phyloP scores from a whole-genome alignment of 192 early-diverging fungal species.

The Rhizoclosmatium sp. region DNA sequence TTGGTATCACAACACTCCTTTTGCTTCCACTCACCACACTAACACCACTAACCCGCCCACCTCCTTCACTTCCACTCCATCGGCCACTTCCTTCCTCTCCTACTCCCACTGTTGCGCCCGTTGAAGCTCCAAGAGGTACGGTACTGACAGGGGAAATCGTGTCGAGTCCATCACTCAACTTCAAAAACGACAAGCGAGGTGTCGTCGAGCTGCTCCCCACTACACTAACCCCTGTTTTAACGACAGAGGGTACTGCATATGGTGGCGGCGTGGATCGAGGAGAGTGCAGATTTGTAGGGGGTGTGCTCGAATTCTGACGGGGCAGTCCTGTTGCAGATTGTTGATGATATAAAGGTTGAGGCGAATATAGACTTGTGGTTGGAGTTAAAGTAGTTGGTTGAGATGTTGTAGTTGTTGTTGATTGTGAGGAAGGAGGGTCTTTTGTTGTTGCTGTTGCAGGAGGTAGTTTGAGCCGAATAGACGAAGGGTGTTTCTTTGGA shows the following conservation, averaged over 20 bases:
- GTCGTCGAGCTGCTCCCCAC: neutral
- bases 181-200: neutral
- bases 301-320: neutral
- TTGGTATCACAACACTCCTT: neutral
- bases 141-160: neutral
- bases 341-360: neutral
- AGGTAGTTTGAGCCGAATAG: conserved; percentile 18
- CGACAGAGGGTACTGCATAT: no score
- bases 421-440: neutral
- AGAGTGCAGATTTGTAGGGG: neutral
- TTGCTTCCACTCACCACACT: neutral
- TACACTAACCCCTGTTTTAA: no score
- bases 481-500: conserved; percentile 19
- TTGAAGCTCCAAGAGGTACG: no score
- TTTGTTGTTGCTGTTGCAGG: neutral
- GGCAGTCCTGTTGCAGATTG: no score
- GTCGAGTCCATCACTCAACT: neutral
- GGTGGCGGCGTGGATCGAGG: neutral
- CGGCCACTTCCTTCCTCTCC: neutral
- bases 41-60: neutral
- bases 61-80: neutral
- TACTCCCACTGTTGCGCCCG: neutral
- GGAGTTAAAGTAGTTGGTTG: neutral
- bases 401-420: neutral
- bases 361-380: neutral